Conservation (phyloP, 169 alveolate genomes). For the Plasmodium coatneyi region DNA sequence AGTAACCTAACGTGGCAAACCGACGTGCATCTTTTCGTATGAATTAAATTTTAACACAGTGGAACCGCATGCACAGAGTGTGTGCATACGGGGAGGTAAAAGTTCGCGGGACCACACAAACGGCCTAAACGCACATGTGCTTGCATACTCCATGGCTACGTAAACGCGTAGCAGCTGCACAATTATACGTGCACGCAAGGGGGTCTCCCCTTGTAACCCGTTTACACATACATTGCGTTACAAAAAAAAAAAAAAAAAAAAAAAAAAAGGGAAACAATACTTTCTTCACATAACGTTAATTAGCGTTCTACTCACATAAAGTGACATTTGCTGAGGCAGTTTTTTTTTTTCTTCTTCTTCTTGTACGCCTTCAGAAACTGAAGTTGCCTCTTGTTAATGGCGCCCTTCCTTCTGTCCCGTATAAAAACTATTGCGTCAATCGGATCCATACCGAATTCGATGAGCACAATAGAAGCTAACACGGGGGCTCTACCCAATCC, state of each 20-base stretch:
- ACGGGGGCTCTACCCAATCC: conserved; percentile 95
- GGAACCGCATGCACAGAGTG: neutral
- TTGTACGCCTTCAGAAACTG: conserved; percentile 83
- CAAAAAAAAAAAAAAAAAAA: neutral
- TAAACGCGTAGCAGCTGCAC: neutral
- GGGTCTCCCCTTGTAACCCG: neutral
- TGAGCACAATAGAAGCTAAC: conserved; percentile 91
- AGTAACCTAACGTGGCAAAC: neutral
- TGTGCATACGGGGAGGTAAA: neutral
- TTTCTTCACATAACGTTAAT: neutral
- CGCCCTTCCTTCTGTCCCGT: conserved; percentile 91
- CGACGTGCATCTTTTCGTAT: neutral
- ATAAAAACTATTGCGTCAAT: conserved; percentile 91
- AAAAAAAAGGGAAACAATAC: neutral
- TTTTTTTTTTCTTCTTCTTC: conserved; percentile 74
- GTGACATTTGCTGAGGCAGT: conserved; percentile 78
- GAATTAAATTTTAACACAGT: neutral
- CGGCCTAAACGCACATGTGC: neutral
- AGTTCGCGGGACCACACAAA: neutral
- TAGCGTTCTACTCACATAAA: conserved; percentile 41
- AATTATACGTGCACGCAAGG: neutral
- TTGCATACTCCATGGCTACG: neutral
- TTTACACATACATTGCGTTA: neutral
- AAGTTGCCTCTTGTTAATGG: conserved; percentile 85
- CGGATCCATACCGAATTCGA: conserved; percentile 92